Evolutionary conservation across 345 rosid genomes (phyloP).

Genomic region (Heritiera fomes): DNA sequence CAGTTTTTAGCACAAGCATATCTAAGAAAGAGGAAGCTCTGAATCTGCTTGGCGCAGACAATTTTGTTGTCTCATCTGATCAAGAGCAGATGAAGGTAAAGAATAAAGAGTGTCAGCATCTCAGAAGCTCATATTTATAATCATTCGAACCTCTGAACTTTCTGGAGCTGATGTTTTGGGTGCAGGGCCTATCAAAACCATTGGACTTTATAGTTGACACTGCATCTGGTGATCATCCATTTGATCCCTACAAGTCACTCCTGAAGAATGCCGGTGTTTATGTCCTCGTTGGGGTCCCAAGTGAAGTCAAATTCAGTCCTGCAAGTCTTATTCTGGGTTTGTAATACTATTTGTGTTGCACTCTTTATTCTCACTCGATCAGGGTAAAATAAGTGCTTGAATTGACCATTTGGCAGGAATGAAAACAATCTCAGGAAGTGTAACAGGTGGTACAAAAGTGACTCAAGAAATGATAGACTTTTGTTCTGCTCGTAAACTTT

Average conservation of each 20-base stretch:
- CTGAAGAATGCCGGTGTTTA: conserved; percentile 67
- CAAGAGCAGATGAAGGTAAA: conserved; percentile 77
- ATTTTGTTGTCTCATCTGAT: conserved; percentile 72
- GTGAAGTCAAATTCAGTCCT: conserved; percentile 80
- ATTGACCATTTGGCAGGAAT: conserved; percentile 47
- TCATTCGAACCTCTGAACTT: not conserved
- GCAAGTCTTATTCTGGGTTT: conserved; percentile 63
- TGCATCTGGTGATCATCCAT: conserved; percentile 85
- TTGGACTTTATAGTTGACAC: conserved; percentile 82
- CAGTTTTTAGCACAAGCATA: conserved; percentile 77
- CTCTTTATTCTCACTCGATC: not conserved
- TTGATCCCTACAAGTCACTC: conserved; percentile 78
- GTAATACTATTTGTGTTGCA: not conserved
- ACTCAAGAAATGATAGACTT: conserved; percentile 84
- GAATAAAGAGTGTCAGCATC: not conserved
- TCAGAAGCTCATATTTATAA: not conserved
- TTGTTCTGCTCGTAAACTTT: conserved; percentile 67
- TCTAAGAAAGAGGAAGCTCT: conserved; percentile 87
- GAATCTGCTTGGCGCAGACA: conserved; percentile 60
- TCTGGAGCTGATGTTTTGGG: conserved; percentile 9
- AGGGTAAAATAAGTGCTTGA: not conserved
- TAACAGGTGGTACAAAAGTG: conserved; percentile 65
- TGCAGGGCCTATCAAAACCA: conserved; percentile 62
- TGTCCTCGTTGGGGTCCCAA: conserved; percentile 77
- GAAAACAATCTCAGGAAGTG: conserved; percentile 64